These are phyloP conservation scores for Hymenoscyphus fraxineus DNA, from an alignment of 2,329 filamentous ascomycete genomes.

Conservation along the genomic window DNA sequence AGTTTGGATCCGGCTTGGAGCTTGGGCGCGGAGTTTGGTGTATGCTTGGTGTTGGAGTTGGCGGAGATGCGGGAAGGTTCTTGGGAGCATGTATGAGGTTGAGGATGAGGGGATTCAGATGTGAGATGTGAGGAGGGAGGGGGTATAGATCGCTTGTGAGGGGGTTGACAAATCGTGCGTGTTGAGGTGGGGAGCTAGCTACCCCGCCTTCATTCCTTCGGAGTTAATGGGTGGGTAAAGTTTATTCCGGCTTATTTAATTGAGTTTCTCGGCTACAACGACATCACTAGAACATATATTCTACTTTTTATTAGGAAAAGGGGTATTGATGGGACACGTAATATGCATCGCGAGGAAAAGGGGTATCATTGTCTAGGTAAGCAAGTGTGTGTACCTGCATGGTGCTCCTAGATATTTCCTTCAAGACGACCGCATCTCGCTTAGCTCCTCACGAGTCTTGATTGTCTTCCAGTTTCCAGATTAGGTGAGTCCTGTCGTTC, in stretches of 20 bases:
- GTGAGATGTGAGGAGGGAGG: background rate
- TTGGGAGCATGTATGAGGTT: background rate
- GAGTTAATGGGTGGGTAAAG: background rate
- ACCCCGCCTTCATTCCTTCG: background rate
- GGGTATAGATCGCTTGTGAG: background rate
- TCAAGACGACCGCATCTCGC: background rate
- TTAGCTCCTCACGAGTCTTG: background rate
- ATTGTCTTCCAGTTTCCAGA: background rate
- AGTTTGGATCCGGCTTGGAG: background rate
- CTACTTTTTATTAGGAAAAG: background rate
- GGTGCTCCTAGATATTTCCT: background rate
- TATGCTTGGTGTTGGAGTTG: background rate
- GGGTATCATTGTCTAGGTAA: background rate
- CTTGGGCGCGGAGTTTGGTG: too few relatives aligned
- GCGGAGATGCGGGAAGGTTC: background rate
- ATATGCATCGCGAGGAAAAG: background rate
- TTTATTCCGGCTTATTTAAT: background rate
- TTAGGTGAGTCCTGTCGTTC: background rate
- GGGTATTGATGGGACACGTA: too few relatives aligned
- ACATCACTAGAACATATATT: background rate
- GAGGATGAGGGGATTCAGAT: background rate
- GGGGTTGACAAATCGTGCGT: background rate
- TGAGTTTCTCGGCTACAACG: background rate
- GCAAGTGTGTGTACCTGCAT: background rate
- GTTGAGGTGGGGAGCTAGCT: background rate